Evolutionary conservation across 805 yeast species (phyloP).

Genomic region (Myxozyma vanderwaltii): DNA sequence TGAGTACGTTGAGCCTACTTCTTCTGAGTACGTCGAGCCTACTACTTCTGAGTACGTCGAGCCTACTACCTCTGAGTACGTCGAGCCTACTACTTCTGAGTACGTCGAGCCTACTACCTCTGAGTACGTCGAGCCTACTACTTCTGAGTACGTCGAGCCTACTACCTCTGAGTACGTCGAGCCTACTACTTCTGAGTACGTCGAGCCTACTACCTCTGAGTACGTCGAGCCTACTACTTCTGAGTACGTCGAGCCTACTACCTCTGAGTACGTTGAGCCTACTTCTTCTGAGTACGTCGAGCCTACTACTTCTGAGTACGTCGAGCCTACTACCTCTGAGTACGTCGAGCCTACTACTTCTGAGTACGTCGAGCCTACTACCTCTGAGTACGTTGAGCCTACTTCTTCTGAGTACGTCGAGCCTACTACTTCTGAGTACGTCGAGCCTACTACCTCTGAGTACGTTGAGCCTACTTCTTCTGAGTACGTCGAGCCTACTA

Average conservation of each 20-base stretch:
- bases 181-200: constrained; percentile 16
- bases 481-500: constrained; percentile 11
- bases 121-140: constrained; percentile 2
- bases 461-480: constrained; percentile 22
- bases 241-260: constrained; percentile 17
- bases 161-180: constrained; percentile 15
- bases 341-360: constrained; percentile 9
- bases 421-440: constrained; percentile 20
- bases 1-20: constrained; percentile 3
- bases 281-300: constrained; percentile 12
- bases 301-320: constrained; percentile 8
- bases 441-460: constrained; percentile 17
- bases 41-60: constrained; percentile 13
- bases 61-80: constrained; percentile 15
- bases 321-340: constrained; percentile 14
- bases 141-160: constrained; percentile 14
- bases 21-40: constrained; percentile 21
- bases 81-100: constrained; percentile 9
- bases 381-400: constrained; percentile 16
- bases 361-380: constrained; percentile 10
- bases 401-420: constrained; percentile 12
- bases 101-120: constrained; percentile 13
- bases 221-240: constrained; percentile 18
- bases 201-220: constrained; percentile 19
- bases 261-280: constrained; percentile 12